phyloP scores from a whole-genome alignment of 2,329 filamentous ascomycete genomes.

The Chaetomiaceae sp. region DNA sequence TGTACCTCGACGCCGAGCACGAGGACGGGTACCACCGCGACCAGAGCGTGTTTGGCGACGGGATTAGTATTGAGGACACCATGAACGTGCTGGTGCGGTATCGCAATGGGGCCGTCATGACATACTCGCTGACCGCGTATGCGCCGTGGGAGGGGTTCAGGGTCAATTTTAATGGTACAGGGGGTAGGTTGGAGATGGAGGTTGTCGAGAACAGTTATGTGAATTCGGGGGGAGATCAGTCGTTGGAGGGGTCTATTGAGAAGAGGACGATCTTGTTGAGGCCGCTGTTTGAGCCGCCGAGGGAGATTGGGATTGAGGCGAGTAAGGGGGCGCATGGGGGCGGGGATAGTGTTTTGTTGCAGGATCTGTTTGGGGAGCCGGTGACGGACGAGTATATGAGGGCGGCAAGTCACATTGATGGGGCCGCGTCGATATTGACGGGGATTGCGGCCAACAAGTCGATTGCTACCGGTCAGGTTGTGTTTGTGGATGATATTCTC shows the following conservation, averaged over 20 bases:
- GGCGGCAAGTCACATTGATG: conserved; percentile 55
- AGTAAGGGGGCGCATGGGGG: conserved; percentile 56
- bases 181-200: conserved; percentile 56
- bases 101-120: conserved; percentile 51
- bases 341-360: conserved; percentile 53
- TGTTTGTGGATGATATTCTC: conserved; percentile 51
- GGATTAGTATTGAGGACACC: conserved; percentile 61
- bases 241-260: conserved; percentile 50
- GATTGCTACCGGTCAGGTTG: conserved; percentile 52
- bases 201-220: conserved; percentile 60
- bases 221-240: conserved; percentile 56
- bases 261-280: conserved; percentile 45
- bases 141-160: conserved; percentile 60
- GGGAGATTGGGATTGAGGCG: conserved; percentile 49
- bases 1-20: conserved; percentile 60
- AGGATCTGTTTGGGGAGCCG: conserved; percentile 53
- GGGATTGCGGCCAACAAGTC: conserved; percentile 57
- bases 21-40: conserved; percentile 60
- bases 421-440: conserved; percentile 54
- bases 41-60: conserved; percentile 59
- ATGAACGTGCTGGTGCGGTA: conserved; percentile 59
- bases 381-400: conserved; percentile 49
- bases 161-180: conserved; percentile 54
- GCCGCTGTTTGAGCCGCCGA: conserved; percentile 53
- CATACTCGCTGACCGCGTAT: conserved; percentile 57